These are phyloP conservation scores for Westerdykella sp. DNA, from an alignment of 2,329 filamentous ascomycete genomes.

Conservation along the genomic window DNA sequence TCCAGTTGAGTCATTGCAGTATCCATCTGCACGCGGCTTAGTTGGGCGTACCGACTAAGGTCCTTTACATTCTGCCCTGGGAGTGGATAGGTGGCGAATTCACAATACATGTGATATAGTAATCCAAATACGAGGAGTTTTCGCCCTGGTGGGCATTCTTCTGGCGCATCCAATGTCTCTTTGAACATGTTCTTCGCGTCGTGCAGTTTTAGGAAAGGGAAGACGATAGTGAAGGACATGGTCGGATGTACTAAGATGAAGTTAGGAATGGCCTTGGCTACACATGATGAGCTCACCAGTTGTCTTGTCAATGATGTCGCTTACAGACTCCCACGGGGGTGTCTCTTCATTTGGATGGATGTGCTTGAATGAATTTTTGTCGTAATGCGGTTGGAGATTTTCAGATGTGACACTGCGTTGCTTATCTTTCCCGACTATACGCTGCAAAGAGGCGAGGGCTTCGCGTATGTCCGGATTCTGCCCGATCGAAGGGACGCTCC, in stretches of 20 bases:
- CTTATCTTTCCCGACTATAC: constrained; percentile 26
- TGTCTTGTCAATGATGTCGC: constrained; percentile 20
- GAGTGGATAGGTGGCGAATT: constrained; percentile 18
- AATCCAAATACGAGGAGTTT: constrained; percentile 27
- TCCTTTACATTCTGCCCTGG: constrained; percentile 8
- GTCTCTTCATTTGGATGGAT: constrained; percentile 22
- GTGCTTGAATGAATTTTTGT: constrained; percentile 18
- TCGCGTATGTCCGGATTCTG: constrained; percentile 30
- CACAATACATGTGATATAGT: constrained; percentile 23
- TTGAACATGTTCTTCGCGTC: constrained; percentile 21
- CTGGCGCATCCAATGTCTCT: constrained; percentile 19
- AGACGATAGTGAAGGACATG: constrained; percentile 27
- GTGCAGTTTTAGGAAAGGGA: constrained; percentile 26
- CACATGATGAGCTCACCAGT: constrained; percentile 17
- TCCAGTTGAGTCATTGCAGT: constrained; percentile 30
- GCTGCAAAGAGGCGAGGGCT: constrained; percentile 28
- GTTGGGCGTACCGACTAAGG: constrained; percentile 20
- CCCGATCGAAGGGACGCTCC: constrained; percentile 27
- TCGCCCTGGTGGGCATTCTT: constrained; percentile 15
- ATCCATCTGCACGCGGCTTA: constrained; percentile 43
- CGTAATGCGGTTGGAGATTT: constrained; percentile 11
- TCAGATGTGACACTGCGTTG: constrained; percentile 11
- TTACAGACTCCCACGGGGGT: constrained; percentile 27
- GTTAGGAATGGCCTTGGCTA: constrained; percentile 3
- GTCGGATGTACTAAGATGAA: constrained; percentile 20